Evolutionary conservation across 2,329 filamentous ascomycete species (phyloP).

Genomic region (Aspergillus brunneoviolaceus): DNA sequence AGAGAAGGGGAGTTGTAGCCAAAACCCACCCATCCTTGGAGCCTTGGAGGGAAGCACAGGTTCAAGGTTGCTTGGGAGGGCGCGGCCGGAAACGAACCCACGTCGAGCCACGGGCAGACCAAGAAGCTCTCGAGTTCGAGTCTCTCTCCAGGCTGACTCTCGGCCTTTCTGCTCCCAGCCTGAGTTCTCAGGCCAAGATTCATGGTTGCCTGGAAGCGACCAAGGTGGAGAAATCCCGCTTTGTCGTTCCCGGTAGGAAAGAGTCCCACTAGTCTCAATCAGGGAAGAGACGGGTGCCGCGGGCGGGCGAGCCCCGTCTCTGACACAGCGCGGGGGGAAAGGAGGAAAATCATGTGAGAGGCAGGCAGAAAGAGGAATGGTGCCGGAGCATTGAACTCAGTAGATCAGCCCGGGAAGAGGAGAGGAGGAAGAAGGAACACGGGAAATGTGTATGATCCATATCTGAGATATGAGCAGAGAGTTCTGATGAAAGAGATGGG

Average conservation of each 20-base stretch:
- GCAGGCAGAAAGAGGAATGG: neutral
- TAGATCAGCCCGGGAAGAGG: neutral
- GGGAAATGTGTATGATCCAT: too few relatives aligned
- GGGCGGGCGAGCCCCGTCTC: slow-evolving; percentile 3
- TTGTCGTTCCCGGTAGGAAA: slow-evolving; percentile 11
- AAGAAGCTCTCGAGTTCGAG: neutral
- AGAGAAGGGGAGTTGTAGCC: neutral
- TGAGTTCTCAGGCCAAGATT: slow-evolving; percentile 14
- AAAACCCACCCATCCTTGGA: neutral
- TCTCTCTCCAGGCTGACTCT: neutral
- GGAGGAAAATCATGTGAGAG: slow-evolving; percentile 4
- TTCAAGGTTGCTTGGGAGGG: slow-evolving; percentile 12
- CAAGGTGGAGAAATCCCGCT: slow-evolving; percentile 6
- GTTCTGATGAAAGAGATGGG: neutral
- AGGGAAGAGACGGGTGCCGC: slow-evolving; percentile 6
- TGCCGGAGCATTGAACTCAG: neutral
- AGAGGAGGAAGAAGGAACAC: neutral
- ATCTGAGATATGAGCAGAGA: neutral
- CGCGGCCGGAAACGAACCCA: slow-evolving; percentile 15
- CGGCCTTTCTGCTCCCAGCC: neutral
- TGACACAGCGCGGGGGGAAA: slow-evolving; percentile 9
- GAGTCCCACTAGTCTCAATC: slow-evolving; percentile 6
- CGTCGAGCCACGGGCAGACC: neutral
- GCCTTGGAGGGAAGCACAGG: slow-evolving; percentile 11
- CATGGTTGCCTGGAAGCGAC: slow-evolving; percentile 9